These are phyloP conservation scores for Penicillium canariense DNA, from an alignment of 495 filamentous ascomycete species.

Conservation along the genomic window DNA sequence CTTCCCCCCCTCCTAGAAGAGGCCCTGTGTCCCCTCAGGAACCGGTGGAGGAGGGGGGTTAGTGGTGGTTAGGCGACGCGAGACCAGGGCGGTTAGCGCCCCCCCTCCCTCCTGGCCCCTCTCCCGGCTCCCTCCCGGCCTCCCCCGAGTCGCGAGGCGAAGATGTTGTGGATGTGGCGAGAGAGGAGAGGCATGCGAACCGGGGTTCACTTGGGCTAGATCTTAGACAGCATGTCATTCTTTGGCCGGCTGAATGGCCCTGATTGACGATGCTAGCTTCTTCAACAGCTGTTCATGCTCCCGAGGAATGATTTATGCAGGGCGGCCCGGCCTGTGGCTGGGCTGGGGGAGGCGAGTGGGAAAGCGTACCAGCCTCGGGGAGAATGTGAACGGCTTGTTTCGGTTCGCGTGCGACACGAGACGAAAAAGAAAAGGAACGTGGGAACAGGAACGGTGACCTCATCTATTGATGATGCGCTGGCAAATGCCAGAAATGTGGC, in stretches of 20 bases:
- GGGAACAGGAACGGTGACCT: background rate
- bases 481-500: background rate
- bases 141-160: background rate
- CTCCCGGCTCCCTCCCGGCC: too few relatives aligned
- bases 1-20: too few relatives aligned
- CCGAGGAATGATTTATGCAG: constrained; percentile 32
- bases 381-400: background rate
- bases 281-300: constrained; percentile 1
- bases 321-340: constrained; percentile 29
- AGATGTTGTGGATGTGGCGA: background rate
- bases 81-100: background rate
- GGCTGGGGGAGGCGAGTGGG: background rate
- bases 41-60: background rate
- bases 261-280: background rate
- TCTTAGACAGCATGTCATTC: background rate
- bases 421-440: background rate
- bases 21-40: background rate
- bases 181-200: background rate
- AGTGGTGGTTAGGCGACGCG: background rate
- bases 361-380: background rate
- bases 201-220: background rate
- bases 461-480: constrained; percentile 3
- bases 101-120: background rate
- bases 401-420: background rate
- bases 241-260: background rate